Evolutionary conservation across 2,329 filamentous ascomycete species (phyloP).

Genomic region (Cadophora malorum): DNA sequence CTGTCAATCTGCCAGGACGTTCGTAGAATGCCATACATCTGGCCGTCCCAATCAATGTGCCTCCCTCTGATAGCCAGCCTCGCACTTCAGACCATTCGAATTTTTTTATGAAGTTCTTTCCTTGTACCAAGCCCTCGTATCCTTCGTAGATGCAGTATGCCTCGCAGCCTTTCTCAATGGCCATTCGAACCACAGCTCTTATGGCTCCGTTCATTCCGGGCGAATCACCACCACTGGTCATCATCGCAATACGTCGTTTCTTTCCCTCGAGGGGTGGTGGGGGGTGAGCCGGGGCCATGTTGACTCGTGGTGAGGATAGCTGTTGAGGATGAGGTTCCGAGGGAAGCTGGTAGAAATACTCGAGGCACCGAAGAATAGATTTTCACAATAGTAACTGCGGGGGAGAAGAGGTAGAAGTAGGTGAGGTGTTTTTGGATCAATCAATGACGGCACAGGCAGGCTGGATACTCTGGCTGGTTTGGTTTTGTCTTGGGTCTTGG

Average conservation of each 20-base stretch:
- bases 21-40: constrained; percentile 93
- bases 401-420: background rate
- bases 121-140: constrained; percentile 92
- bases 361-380: background rate
- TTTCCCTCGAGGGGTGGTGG: constrained; percentile 41
- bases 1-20: constrained; percentile 79
- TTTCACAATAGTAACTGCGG: background rate
- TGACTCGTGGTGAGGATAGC: constrained; percentile 22
- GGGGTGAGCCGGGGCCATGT: constrained; percentile 37
- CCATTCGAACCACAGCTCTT: constrained; percentile 83
- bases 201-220: constrained; percentile 79
- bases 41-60: constrained; percentile 94
- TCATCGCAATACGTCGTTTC: constrained; percentile 62
- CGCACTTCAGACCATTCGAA: constrained; percentile 94
- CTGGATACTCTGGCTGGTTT: background rate
- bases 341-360: constrained; percentile 3
- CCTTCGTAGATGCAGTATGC: constrained; percentile 88
- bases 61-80: constrained; percentile 91
- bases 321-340: background rate
- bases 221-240: constrained; percentile 78
- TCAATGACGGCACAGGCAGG: constrained; percentile 18
- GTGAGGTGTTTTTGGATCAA: constrained; percentile 27
- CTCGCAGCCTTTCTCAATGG: constrained; percentile 83
- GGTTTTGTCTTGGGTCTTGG: constrained; percentile 19
- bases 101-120: constrained; percentile 84